phyloP scores from a whole-genome alignment of 2,329 filamentous ascomycete species.

The Corniculantispora saksenae region DNA sequence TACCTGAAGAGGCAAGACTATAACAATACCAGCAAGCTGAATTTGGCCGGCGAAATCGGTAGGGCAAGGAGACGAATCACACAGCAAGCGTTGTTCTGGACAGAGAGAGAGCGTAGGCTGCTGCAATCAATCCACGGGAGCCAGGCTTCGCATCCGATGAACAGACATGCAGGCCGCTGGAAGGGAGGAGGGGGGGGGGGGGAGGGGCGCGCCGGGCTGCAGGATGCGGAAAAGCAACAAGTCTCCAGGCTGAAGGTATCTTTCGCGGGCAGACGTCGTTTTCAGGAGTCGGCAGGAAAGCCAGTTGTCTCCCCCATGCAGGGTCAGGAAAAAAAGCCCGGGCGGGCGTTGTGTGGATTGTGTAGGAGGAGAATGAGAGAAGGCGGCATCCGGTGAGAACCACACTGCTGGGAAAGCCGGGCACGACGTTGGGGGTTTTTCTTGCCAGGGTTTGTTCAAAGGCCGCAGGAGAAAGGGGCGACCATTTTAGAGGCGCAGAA shows the following conservation, averaged over 20 bases:
- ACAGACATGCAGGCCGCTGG: not conserved
- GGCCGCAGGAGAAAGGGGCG: not conserved
- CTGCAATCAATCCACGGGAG: not conserved
- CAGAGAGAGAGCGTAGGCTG: not conserved
- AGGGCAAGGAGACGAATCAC: not conserved
- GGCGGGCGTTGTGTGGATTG: conserved; percentile 7
- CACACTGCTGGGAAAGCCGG: conserved; percentile 1
- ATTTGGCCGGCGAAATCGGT: not conserved
- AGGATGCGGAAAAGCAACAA: not conserved
- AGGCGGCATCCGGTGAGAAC: conserved; percentile 12
- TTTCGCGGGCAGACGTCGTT: not conserved
- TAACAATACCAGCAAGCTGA: not conserved
- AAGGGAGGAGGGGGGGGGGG: not conserved
- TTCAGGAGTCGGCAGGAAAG: not conserved
- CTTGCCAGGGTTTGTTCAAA: not conserved
- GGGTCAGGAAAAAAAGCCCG: not conserved
- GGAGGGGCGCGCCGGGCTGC: not conserved
- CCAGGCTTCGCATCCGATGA: not conserved
- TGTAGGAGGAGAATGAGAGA: not conserved
- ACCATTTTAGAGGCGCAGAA: conserved; percentile 11
- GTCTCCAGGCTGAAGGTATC: not conserved
- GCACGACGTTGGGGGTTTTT: too few species aligned
- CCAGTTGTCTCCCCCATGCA: not conserved
- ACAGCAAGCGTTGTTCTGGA: not conserved
- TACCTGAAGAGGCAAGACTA: not conserved